phyloP scores from a whole-genome alignment of 2,329 filamentous ascomycete genomes.

The Aureobasidium vineae region DNA sequence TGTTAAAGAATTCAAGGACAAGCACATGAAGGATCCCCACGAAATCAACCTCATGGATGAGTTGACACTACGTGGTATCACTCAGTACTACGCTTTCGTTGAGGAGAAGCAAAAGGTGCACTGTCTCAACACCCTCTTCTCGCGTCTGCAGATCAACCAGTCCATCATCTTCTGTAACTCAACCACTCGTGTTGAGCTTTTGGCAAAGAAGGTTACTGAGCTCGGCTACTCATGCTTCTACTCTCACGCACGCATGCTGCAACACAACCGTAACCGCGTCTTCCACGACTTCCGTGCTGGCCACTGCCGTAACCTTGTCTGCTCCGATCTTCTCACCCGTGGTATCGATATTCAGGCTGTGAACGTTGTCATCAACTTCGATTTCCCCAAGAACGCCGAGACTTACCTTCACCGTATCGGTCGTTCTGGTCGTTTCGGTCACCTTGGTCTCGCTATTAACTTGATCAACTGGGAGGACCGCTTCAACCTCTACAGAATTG shows the following conservation, averaged over 20 bases:
- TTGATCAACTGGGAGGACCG: slow-evolving; percentile 99
- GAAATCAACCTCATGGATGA: slow-evolving; percentile 99
- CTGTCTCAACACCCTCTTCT: slow-evolving; percentile 97
- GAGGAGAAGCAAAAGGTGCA: slow-evolving; percentile 99
- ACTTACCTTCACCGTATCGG: slow-evolving; percentile 98
- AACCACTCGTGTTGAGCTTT: slow-evolving; percentile 93
- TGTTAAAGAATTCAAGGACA: slow-evolving; percentile 96
- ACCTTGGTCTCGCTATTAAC: slow-evolving; percentile 96
- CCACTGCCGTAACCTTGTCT: slow-evolving; percentile 96
- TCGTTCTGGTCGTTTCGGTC: slow-evolving; percentile 93
- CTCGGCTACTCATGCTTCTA: slow-evolving; percentile 99
- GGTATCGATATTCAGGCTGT: slow-evolving; percentile 99
- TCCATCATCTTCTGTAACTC: slow-evolving; percentile 99
- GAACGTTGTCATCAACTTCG: slow-evolving; percentile 99
- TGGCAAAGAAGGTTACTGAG: slow-evolving; percentile 99
- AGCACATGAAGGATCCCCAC: slow-evolving; percentile 94
- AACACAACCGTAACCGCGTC: slow-evolving; percentile 93
- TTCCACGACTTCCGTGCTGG: slow-evolving; percentile 99
- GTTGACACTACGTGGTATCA: slow-evolving; percentile 94
- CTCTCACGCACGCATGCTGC: slow-evolving; percentile 96
- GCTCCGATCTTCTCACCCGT: slow-evolving; percentile 93
- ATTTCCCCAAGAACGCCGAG: slow-evolving; percentile 99
- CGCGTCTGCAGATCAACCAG: slow-evolving; percentile 98
- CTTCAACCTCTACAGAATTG: slow-evolving; percentile 98
- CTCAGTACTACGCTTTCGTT: slow-evolving; percentile 98